Percentiles rank a stretch among this genome's conserved stretches.
Conservation (phyloP, 2,329 filamentous ascomycete genomes). For the Cladophialophora psammophila region DNA sequence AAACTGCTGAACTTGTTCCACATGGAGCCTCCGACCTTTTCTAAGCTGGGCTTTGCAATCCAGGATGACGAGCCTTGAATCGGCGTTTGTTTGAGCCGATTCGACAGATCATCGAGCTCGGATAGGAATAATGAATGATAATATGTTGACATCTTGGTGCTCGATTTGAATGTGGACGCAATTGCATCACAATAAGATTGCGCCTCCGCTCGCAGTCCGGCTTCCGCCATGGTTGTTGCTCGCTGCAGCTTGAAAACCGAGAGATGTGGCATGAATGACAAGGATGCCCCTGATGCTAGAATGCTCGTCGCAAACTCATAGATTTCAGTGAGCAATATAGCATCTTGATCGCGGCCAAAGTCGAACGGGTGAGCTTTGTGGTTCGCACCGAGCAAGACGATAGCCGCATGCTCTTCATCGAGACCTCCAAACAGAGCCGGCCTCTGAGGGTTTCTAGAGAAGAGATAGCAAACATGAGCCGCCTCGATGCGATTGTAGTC, state of each 20-base stretch:
- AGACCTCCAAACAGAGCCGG: slow-evolving; percentile 77
- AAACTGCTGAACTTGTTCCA: slow-evolving; percentile 97
- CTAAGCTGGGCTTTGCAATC: slow-evolving; percentile 95
- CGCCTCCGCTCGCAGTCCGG: slow-evolving; percentile 81
- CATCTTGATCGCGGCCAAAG: slow-evolving; percentile 80
- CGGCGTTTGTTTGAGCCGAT: slow-evolving; percentile 83
- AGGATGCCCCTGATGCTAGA: slow-evolving; percentile 58
- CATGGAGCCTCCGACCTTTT: slow-evolving; percentile 89
- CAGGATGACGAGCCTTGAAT: slow-evolving; percentile 82
- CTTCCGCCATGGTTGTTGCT: slow-evolving; percentile 81
- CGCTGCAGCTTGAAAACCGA: slow-evolving; percentile 91
- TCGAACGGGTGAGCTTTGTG: slow-evolving; percentile 74
- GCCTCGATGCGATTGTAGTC: slow-evolving; percentile 90
- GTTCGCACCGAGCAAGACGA: slow-evolving; percentile 86
- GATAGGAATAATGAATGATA: slow-evolving; percentile 78
- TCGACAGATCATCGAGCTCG: slow-evolving; percentile 81
- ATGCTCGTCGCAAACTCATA: slow-evolving; percentile 90
- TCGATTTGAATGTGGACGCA: slow-evolving; percentile 74
- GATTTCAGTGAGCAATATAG: slow-evolving; percentile 91
- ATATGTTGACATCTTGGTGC: slow-evolving; percentile 85
- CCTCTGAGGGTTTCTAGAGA: slow-evolving; percentile 66
- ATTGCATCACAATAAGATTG: slow-evolving; percentile 92
- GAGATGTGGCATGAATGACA: slow-evolving; percentile 76
- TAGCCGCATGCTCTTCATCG: slow-evolving; percentile 78
- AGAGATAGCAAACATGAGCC: slow-evolving; percentile 91